Base-by-base conservation (phyloP, 1,284 basidiomycete genomes). In the Sutorius eximius region DNA sequence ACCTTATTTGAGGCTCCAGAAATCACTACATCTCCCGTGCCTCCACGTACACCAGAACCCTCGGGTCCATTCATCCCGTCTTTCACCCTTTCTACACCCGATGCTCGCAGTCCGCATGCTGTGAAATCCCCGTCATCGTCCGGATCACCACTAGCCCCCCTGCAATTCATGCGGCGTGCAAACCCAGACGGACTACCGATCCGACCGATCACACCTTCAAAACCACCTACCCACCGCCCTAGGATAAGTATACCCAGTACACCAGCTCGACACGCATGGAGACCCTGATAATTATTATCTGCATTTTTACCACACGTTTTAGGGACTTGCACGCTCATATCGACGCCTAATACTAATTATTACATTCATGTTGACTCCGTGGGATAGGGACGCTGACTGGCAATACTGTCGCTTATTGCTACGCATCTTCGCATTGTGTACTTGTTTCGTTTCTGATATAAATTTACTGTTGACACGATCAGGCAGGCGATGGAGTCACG, bases 11-110 rank as follows among this genome's bases (percentile, higher is more conserved):
- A 87, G 63, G 73, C 77, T 10, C 75, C 77, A 55, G 71, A 71
- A 58, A 64, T 75, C 18, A 64, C 70, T n/a, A 67, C 76, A 1
- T 77, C 80, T 33, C 77, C 78, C 22, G 83, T 79, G 15, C 78
- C 77, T 22, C 84, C 84, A 47, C 76, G 73, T 50, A 91, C 89
- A 9, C 90, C 89, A 6, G 89, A 91, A 69, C 86, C 86, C 3
- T 75, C 64, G 32, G 66, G 70, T 20, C 71, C 77, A 15, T 70
- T 66, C 41, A 55, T 80, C 37, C 80, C 81, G 5, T 75, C 77
- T 1, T 77, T 83, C 54, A 72, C 73, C n/a, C 59, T 82, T 16
- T 79, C 77, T 22, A 80, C 78, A 0, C 80, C 81, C 1, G 71
- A 68, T 49, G 75, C 76, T 37, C 71, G 66, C 27, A 82, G 78